These are phyloP conservation scores for Smithsoniella earleae DNA, from an alignment of 163 green algal species.

Conservation along the genomic window DNA sequence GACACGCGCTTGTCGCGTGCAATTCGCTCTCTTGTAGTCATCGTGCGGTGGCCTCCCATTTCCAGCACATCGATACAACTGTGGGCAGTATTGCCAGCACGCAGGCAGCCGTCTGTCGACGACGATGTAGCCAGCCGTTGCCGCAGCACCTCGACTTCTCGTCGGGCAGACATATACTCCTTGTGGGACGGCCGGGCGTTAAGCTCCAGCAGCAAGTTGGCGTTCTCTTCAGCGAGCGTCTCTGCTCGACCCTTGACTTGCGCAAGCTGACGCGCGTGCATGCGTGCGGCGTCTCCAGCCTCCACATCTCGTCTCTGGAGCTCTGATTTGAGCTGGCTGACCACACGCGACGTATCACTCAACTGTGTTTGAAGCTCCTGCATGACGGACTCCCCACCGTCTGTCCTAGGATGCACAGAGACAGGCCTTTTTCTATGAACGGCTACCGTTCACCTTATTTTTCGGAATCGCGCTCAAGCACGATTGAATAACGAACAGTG, in stretches of 20 bases:
- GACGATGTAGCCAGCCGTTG: constrained; percentile 36
- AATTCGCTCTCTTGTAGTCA: constrained; percentile 41
- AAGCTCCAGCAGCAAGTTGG: constrained; percentile 51
- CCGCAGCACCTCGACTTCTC: constrained; percentile 60
- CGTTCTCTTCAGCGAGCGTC: constrained; percentile 51
- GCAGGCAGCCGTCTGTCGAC: background rate
- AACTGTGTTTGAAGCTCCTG: constrained; percentile 32
- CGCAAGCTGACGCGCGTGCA: constrained; percentile 38
- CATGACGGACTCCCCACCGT: background rate
- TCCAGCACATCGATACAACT: constrained; percentile 2
- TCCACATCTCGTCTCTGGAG: constrained; percentile 33
- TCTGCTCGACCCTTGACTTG: constrained; percentile 40
- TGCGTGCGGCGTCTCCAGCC: constrained; percentile 36
- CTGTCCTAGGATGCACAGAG: background rate
- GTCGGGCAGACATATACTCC: constrained; percentile 40
- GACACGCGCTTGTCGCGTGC: constrained; percentile 51
- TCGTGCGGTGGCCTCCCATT: constrained; percentile 29
- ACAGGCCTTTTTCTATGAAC: background rate
- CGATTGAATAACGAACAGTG: too few species aligned
- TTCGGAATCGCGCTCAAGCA: too few species aligned
- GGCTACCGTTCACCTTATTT: too few species aligned
- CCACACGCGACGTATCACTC: constrained; percentile 3
- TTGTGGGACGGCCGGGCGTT: constrained; percentile 48
- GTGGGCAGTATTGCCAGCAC: background rate
- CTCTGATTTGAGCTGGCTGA: constrained; percentile 32